Conservation (phyloP, 2,329 filamentous ascomycete genomes). For the Hirsutella minnesotensis region DNA sequence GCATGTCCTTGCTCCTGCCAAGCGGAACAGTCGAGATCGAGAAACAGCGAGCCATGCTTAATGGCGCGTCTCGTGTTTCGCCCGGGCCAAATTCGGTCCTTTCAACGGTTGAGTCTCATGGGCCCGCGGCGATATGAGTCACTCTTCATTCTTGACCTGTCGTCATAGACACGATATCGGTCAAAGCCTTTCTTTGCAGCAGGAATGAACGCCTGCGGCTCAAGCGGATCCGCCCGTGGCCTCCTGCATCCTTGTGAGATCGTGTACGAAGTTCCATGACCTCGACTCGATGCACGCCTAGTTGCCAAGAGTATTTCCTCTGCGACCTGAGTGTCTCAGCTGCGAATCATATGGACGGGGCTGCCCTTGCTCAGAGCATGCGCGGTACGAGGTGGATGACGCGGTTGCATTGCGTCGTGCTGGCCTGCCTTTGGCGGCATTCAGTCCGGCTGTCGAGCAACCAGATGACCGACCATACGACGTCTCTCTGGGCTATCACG, state of each 20-base stretch:
- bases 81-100: not conserved
- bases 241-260: not conserved
- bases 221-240: not conserved
- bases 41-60: too few species aligned
- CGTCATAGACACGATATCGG: not conserved
- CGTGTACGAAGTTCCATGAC: not conserved
- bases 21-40: too few species aligned
- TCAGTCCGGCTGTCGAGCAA: not conserved
- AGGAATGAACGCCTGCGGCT: not conserved
- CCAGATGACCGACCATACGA: not conserved
- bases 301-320: not conserved
- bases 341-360: not conserved
- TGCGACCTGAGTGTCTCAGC: not conserved
- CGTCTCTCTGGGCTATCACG: not conserved
- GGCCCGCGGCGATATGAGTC: not conserved
- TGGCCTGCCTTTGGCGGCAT: not conserved
- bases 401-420: not conserved
- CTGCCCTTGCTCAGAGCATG: not conserved
- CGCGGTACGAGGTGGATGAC: not conserved
- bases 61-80: not conserved
- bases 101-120: not conserved
- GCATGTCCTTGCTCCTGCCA: not conserved
- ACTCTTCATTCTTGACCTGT: not conserved
- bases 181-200: not conserved
- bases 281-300: not conserved